Base-by-base conservation (phyloP, 108 stramenopile species). In the Discostella pseudostelligera region DNA sequence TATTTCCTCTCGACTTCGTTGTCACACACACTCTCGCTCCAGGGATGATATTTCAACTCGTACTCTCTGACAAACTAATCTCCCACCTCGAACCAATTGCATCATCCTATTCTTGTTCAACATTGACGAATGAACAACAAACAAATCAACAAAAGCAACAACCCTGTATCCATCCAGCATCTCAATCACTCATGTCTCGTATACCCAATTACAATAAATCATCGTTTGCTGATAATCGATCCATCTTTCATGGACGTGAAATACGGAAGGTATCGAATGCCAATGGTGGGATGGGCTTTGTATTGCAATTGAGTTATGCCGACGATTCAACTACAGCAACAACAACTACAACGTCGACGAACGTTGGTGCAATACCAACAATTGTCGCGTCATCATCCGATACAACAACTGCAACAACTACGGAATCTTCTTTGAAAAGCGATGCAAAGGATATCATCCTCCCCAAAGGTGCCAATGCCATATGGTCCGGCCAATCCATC, bases 21-120 rank as follows among this genome's bases (percentile, higher is more conserved):
- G n/a, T n/a, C n/a, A n/a, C n/a, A n/a, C n/a, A n/a, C n/a, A n/a
- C n/a, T n/a, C n/a, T n/a, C n/a, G n/a, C n/a, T n/a, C n/a, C n/a
- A 73, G 76, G 87, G 9, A 88, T 88, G 87, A 84, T 85, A 84
- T 88, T 88, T 39, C 87, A 88, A 71, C 54, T 91, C 26, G 79
- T 74, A 7, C 83, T 91, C 9, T 70, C 83, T n/a, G 65, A 84
- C 16, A 81, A 79, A 59, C 77, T 90, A 0, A 47, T 72, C 20
- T 65, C 68, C 3, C 76, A 85, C 54, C 81, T 90, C 53, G 68
- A 60, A 39, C 47, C 55, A 12, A 67, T 83, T 3, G 71, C 81
- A 0, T 28, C 54, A n/a, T 46, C 39, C 3, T 13, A 47, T 14
- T 39, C 40, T 4, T 13, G 56, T 16, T 24, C 20, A 20, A 48